A percentile compares a stretch with the other conserved stretches of the same genome.
Evolutionary conservation across 106 monocot species (phyloP).

Genomic region (Gastrodia elata): DNA sequence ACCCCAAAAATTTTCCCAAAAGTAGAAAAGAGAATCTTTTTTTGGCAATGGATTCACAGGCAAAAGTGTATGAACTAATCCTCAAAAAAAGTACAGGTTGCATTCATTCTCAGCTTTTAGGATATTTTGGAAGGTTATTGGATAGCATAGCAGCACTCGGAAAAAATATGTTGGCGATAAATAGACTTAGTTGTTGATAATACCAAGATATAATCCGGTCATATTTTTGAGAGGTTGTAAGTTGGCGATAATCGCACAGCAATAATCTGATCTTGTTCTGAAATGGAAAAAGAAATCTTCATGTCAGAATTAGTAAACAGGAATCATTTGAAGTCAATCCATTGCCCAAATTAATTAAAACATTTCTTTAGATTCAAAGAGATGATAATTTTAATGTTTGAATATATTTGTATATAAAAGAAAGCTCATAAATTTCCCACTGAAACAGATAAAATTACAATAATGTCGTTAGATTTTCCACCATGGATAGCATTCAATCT

Average conservation of each 20-base stretch:
- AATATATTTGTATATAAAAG: neutral
- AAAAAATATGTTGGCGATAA: neutral
- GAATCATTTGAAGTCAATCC: neutral
- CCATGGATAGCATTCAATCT: neutral
- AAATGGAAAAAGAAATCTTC: slow-evolving; percentile 3
- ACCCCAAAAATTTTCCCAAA: too few species aligned
- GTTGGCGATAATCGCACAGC: slow-evolving; percentile 79
- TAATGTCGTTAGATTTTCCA: neutral
- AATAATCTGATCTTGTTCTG: slow-evolving; percentile 73
- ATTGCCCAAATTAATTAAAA: neutral
- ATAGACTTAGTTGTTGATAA: neutral
- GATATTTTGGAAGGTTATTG: neutral
- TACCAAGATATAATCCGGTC: slow-evolving; percentile 98
- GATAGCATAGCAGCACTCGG: too few species aligned
- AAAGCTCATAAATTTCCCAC: neutral
- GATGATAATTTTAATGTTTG: neutral
- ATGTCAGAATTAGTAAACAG: neutral
- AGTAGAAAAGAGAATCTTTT: too few species aligned
- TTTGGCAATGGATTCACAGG: too few species aligned
- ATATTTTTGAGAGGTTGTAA: slow-evolving; percentile 47
- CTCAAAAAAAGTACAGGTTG: too few species aligned
- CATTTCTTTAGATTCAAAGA: neutral
- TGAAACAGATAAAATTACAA: neutral
- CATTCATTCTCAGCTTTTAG: too few species aligned
- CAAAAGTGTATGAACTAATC: too few species aligned